Evolutionary conservation across 2,329 filamentous ascomycete genomes (phyloP), one percentile per base, ranked within the genome.

Genomic region (Hypomyces perniciosus): DNA sequence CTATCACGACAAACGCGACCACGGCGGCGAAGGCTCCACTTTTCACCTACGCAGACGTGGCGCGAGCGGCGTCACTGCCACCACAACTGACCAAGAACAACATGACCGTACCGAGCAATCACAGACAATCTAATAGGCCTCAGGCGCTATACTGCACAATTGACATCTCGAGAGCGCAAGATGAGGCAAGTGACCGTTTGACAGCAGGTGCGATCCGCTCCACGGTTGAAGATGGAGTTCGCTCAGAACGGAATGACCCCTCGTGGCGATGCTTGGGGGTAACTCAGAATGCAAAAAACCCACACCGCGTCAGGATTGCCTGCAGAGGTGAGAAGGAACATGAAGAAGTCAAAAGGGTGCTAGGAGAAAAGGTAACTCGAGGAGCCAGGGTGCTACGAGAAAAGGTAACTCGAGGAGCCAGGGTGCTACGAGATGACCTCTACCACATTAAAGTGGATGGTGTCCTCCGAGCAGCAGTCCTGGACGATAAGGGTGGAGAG

Each of bases 361-460:
- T 20, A 20, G 3, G 3, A 20, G 20, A n/a, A n/a, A n/a, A n/a
- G n/a, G n/a, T n/a, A n/a, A n/a, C n/a, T n/a, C n/a, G n/a, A n/a
- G n/a, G n/a, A n/a, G n/a, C n/a, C n/a, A n/a, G n/a, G n/a, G n/a
- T n/a, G n/a, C n/a, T n/a, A n/a, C n/a, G n/a, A n/a, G n/a, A 20
- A 20, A 20, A 20, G 20, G 20, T 20, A 20, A 20, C 3, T 20
- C 3, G 3, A 20, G 3, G 3, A 20, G 20, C 20, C 3, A 20
- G 20, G 20, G 20, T 20, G 20, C 20, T 20, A 20, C 3, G 2
- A 41, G 4, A 41, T 41, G 46, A 61, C 13, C 50, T 62, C 8
- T 62, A 61, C 45, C 59, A 54, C 6, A 48, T 62, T 28, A 61
- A 60, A 47, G 57, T 63, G 12, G 58, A 62, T 51, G 56, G 55